phyloP scores from a whole-genome alignment of 192 early-diverging fungal species.

The Mortierella hygrophila region DNA sequence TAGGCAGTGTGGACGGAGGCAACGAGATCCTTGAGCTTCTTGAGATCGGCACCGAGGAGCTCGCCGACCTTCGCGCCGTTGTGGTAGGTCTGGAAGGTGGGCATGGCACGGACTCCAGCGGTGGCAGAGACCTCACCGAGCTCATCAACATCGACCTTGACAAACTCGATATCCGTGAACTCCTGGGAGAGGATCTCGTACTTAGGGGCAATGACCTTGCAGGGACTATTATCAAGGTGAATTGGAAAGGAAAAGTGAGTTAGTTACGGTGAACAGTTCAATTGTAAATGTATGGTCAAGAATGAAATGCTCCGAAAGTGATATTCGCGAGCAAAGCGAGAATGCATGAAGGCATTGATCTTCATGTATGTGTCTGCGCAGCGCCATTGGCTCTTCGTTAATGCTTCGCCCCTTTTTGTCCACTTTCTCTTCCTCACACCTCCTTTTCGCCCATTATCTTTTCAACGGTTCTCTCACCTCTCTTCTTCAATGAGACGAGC shows the following conservation, averaged over 20 bases:
- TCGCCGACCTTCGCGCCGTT: slow-evolving; percentile 70
- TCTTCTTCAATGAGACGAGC: no score
- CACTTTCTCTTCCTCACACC: not conserved
- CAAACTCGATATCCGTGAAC: slow-evolving; percentile 70
- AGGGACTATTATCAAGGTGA: slow-evolving; percentile 65
- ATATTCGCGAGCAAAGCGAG: not conserved
- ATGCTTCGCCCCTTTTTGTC: not conserved
- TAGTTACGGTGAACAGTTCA: not conserved
- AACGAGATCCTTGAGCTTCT: slow-evolving; percentile 63
- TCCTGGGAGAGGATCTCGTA: slow-evolving; percentile 68
- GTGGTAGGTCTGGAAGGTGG: slow-evolving; percentile 83
- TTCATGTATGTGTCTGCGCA: not conserved
- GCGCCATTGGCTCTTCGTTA: no score
- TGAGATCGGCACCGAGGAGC: slow-evolving; percentile 73
- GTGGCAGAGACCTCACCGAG: slow-evolving; percentile 36
- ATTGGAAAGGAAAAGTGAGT: not conserved
- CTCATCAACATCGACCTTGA: slow-evolving; percentile 91
- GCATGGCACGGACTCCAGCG: slow-evolving; percentile 74
- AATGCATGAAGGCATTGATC: not conserved
- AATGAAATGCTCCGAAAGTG: not conserved
- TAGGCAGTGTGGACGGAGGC: slow-evolving; percentile 27
- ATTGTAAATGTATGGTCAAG: not conserved
- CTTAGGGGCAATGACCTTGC: slow-evolving; percentile 79
- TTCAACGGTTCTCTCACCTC: no score
- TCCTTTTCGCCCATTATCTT: not conserved